Evolutionary conservation across 768 basidiomycete species (phyloP).

Genomic region (Xerocomellus amylosporus): DNA sequence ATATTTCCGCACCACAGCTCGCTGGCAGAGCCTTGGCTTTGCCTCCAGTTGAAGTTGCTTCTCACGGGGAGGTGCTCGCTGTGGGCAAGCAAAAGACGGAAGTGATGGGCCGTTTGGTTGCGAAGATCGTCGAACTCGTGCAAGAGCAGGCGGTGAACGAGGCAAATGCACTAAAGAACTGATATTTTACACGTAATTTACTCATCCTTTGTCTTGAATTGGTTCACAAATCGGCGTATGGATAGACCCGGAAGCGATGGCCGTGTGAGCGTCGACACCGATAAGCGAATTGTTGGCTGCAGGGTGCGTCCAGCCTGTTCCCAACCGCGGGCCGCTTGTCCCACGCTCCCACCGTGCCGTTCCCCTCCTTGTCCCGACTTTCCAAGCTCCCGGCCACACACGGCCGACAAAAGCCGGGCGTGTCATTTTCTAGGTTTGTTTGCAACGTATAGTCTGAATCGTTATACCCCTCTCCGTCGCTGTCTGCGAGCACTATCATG

Average conservation of each 20-base stretch:
- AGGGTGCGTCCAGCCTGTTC: not conserved
- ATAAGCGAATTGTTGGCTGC: not conserved
- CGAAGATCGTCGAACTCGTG: slow-evolving; percentile 52
- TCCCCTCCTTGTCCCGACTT: slow-evolving; percentile 9
- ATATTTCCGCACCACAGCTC: slow-evolving; percentile 41
- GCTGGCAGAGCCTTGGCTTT: slow-evolving; percentile 50
- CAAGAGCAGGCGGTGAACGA: slow-evolving; percentile 16
- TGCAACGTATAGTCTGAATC: slow-evolving; percentile 2
- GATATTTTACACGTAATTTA: slow-evolving; percentile 2
- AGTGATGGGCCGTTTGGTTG: slow-evolving; percentile 69
- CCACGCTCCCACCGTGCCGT: slow-evolving; percentile 25
- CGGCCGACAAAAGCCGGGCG: slow-evolving; percentile 24
- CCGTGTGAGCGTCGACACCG: not conserved
- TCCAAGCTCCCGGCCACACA: slow-evolving; percentile 16
- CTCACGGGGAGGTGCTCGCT: slow-evolving; percentile 76
- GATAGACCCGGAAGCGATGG: not conserved
- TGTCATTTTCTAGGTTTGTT: not conserved
- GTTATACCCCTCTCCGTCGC: slow-evolving; percentile 14
- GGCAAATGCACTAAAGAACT: slow-evolving; percentile 5
- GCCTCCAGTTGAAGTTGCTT: slow-evolving; percentile 48
- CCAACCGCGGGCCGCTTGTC: slow-evolving; percentile 2
- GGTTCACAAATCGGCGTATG: not conserved
- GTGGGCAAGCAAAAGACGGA: slow-evolving; percentile 67
- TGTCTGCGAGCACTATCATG: slow-evolving; percentile 6
- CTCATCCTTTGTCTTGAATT: not conserved